Conservation (phyloP, 2,329 filamentous ascomycete genomes). For the Ceratocystis albifundus region DNA sequence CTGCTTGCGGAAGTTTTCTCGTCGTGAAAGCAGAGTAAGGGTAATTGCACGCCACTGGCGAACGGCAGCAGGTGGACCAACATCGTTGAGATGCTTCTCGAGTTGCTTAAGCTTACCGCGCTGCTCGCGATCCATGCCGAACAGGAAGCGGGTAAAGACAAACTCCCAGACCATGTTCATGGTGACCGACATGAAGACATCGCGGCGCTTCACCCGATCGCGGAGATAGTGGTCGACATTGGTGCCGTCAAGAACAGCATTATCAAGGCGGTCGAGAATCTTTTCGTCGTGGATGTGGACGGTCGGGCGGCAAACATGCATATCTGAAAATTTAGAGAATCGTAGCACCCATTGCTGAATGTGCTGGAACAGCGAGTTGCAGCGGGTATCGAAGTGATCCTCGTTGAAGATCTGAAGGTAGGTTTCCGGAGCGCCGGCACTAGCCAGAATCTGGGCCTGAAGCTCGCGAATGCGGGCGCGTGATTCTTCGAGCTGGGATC, state of each 20-base stretch:
- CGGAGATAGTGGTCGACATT: slow-evolving; percentile 80
- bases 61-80: slow-evolving; percentile 78
- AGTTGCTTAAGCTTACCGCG: slow-evolving; percentile 93
- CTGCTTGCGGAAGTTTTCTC: slow-evolving; percentile 68
- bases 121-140: slow-evolving; percentile 97
- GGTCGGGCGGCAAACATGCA: slow-evolving; percentile 71
- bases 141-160: slow-evolving; percentile 93
- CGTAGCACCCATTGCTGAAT: slow-evolving; percentile 96
- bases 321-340: slow-evolving; percentile 96
- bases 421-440: slow-evolving; percentile 37
- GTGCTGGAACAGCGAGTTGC: slow-evolving; percentile 87
- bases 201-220: slow-evolving; percentile 77
- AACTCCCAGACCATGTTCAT: slow-evolving; percentile 99
- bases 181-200: slow-evolving; percentile 96
- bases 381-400: slow-evolving; percentile 89
- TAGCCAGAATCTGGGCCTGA: slow-evolving; percentile 43
- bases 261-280: slow-evolving; percentile 86
- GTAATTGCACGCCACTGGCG: slow-evolving; percentile 96
- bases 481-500: slow-evolving; percentile 64
- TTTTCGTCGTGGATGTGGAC: slow-evolving; percentile 82
- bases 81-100: slow-evolving; percentile 81
- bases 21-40: slow-evolving; percentile 71
- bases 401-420: slow-evolving; percentile 76
- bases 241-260: slow-evolving; percentile 83
- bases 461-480: slow-evolving; percentile 47